phyloP scores from a whole-genome alignment of 768 basidiomycete genomes.

The Naganishia randhawae region DNA sequence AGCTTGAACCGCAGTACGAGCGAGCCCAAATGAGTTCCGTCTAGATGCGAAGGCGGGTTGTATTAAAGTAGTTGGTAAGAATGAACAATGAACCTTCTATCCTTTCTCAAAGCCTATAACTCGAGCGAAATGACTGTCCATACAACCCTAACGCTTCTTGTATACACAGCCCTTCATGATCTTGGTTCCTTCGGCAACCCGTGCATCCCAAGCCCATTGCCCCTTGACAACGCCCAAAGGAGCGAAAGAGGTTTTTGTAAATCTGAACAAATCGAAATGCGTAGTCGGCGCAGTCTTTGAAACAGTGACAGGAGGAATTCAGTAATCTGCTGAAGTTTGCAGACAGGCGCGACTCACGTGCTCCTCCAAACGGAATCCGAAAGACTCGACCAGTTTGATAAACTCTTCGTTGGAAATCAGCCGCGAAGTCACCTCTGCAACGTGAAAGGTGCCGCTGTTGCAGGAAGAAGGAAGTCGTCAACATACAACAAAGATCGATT shows the following conservation, averaged over 20 bases:
- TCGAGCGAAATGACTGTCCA: not conserved
- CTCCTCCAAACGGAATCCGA: slow-evolving; percentile 46
- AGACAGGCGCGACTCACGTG: slow-evolving; percentile 32
- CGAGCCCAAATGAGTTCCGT: not conserved
- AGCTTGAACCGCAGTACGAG: not conserved
- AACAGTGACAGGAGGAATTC: not conserved
- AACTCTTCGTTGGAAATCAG: slow-evolving; percentile 48
- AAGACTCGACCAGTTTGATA: slow-evolving; percentile 43
- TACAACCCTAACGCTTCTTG: slow-evolving; percentile 46
- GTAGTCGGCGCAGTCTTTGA: slow-evolving; percentile 47
- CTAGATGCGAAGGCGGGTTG: not conserved
- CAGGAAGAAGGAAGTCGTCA: not conserved
- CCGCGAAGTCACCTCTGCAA: slow-evolving; percentile 51
- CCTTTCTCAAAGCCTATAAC: not conserved
- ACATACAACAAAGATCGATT: not conserved
- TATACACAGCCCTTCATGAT: slow-evolving; percentile 51
- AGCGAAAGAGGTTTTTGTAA: slow-evolving; percentile 39
- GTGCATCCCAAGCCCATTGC: slow-evolving; percentile 42
- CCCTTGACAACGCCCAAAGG: slow-evolving; percentile 43
- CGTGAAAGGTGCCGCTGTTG: slow-evolving; percentile 45
- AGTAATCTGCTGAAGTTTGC: too few relatives aligned
- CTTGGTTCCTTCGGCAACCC: slow-evolving; percentile 46
- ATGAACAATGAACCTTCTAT: not conserved
- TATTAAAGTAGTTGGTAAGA: not conserved
- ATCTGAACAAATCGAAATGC: slow-evolving; percentile 50